Evolutionary conservation across 345 rosid species (phyloP).

Genomic region (Bretschneidera sinensis): DNA sequence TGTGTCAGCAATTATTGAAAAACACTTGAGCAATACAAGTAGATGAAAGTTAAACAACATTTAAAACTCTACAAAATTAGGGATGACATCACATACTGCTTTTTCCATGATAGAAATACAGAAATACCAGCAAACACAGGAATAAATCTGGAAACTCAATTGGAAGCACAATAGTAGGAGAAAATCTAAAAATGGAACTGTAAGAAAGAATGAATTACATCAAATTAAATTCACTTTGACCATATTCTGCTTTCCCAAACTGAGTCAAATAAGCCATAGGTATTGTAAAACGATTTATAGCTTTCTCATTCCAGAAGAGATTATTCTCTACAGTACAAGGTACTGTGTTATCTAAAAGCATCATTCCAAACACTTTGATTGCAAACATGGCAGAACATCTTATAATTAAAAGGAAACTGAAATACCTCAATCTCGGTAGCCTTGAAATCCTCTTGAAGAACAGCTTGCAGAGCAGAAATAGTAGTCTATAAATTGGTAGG

Average conservation of each 20-base stretch:
- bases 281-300: too few species aligned
- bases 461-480: slow-evolving; percentile 77
- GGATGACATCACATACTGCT: too few species aligned
- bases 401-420: background rate
- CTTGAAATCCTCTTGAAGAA: slow-evolving; percentile 92
- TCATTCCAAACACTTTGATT: background rate
- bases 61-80: too few species aligned
- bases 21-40: background rate
- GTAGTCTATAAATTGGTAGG: slow-evolving; percentile 43
- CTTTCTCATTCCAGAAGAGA: background rate
- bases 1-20: background rate
- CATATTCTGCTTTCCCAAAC: too few species aligned
- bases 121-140: background rate
- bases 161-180: background rate
- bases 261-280: background rate
- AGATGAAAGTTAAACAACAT: too few species aligned
- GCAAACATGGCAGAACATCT: too few species aligned
- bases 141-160: background rate
- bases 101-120: background rate
- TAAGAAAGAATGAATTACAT: too few species aligned
- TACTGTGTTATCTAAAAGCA: background rate
- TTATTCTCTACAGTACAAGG: background rate
- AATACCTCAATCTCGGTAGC: slow-evolving; percentile 90
- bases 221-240: too few species aligned
- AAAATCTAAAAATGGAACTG: background rate